Base-by-base conservation (phyloP, 768 basidiomycete species). In the Russula lepida region DNA sequence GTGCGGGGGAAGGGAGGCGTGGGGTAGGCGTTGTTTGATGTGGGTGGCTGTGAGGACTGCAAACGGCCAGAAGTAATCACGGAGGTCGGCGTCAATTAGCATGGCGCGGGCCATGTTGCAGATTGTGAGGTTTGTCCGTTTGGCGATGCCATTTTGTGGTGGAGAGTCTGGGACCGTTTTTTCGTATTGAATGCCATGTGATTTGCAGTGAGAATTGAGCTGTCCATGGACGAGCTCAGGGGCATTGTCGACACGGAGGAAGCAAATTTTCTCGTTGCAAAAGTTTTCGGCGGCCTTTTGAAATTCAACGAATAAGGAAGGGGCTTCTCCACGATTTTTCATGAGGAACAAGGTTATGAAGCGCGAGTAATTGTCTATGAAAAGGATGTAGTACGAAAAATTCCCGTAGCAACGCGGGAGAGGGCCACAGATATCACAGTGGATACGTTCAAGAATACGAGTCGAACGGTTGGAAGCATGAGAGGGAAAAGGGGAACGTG, bases 381-480 rank as follows among this genome's bases (percentile, higher is more conserved):
- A 43, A 0, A 43, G 19, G 0, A 43, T 43, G 6, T n/a, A 43
- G 4, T 43, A 43, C 0, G 2, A 1, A 12, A n/a, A 43, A 4
- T 43, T 19, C 1, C 41, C 41, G 8, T 43, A 43, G 8, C n/a
- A 17, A 1, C 1, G 19, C 0, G 41, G 41, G 2, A 43, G n/a
- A 0, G 41, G 41, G 0, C 41, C 41, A 9, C 41, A 43, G 11
- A 43, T 43, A 3, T 43, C 41, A 3, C 41, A 43, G 3, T 43
- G 41, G 0, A 43, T n/a, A 0, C 19, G 41, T 13, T 43, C 7
- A 4, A 43, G 41, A 7, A 43, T 2, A 0, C 7, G 2, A 2
- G 41, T n/a, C 0, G 41, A 7, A 1, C n/a, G 19, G 3, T 43
- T 19, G 4, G 2, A 0, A 0, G 41, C 2, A 0, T 4, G 2